Base-by-base conservation (phyloP, 176 grass and related monocot species). In the Phyllostachys edulis region DNA sequence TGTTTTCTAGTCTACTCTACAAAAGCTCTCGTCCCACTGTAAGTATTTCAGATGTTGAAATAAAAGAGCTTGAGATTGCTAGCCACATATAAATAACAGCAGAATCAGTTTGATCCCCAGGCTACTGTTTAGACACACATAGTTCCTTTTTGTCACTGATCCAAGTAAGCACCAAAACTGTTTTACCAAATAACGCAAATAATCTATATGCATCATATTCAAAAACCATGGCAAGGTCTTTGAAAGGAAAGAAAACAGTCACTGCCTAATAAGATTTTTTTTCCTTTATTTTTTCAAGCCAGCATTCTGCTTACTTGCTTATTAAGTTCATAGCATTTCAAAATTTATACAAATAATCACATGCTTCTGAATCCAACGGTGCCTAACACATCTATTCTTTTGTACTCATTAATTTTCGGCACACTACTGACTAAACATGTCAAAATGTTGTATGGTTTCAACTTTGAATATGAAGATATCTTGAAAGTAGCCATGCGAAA, bases 31-130 rank as follows among this genome's bases (percentile, higher is more conserved):
- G 15, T 36, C 50, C 34, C 11, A 71, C 18, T 77, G 4, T 8
- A 85, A 76, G n/a, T 18, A 81, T 6, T 81, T 85, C 52, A 54
- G 5, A 62, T 63, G 8, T 76, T 70, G 44, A 67, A 69, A 69
- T 26, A 67, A 39, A 66, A 84, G 26, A 60, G 23, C 16, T 81
- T 71, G 44, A 82, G 44, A 47, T 18, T 71, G 44, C 9, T 74
- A 18, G 45, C 24, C 11, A 77, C 71, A 84, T 49, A 59, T 37
- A 81, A 55, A 59, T 45, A 78, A 56, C 14, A 84, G 10, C 46
- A 65, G 21, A 65, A 50, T 6, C 20, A 27, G 45, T 16, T 67
- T 80, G 11, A 14, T 67, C 10, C 50, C 63, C 12, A 56, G 34
- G 14, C 20, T 20, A 73, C 18, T 74, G 51, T 61, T 78, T 46